Base-by-base conservation (phyloP, 306 rosid genomes). In the Vicia villosa region DNA sequence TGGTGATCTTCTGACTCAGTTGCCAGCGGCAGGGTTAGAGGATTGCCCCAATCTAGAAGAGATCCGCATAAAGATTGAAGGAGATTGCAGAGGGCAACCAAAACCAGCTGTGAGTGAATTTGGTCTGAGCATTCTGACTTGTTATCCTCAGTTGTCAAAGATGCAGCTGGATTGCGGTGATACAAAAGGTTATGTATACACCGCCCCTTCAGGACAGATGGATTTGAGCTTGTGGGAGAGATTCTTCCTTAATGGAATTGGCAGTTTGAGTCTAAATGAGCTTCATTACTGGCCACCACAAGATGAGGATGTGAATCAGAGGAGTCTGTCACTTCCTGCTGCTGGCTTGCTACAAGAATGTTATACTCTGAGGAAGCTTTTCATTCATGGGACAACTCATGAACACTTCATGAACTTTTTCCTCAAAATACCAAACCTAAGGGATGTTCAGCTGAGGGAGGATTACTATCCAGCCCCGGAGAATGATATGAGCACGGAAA, bases 281-380 rank as follows among this genome's bases (percentile, higher is more conserved):
- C 95, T 89, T 34, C 87, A 86, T 78, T 92, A 89, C 69, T 92
- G 98, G 98, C 96, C 98, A 9, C 96, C 96, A 6, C 96, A 89
- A 64, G 98, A 92, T 73, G 80, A 75, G 79, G 96, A 84, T 32
- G 87, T 92, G 40, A 89, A 89, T 79, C 96, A 86, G 76, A 80
- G 98, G 79, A 84, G 96, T 54, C 52, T 89, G 5, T 88, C 91
- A 17, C 92, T 82, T 24, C 82, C 98, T 6, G 95, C 91, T 3
- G 91, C 92, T 6, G 98, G 98, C 59, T 67, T 92, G 66, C 72
- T 92, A 2, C 83, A 82, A 16, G 91, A 85, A 70, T 88, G 96
- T 22, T n/a, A 34, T 10, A 77, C 87, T 1, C 79, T 92, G 59
- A 80, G 96, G 85, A 92, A 88, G 80, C 96, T 92, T 58, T 90